phyloP scores from a whole-genome alignment of 495 filamentous ascomycete species.

The Letharia columbiana region DNA sequence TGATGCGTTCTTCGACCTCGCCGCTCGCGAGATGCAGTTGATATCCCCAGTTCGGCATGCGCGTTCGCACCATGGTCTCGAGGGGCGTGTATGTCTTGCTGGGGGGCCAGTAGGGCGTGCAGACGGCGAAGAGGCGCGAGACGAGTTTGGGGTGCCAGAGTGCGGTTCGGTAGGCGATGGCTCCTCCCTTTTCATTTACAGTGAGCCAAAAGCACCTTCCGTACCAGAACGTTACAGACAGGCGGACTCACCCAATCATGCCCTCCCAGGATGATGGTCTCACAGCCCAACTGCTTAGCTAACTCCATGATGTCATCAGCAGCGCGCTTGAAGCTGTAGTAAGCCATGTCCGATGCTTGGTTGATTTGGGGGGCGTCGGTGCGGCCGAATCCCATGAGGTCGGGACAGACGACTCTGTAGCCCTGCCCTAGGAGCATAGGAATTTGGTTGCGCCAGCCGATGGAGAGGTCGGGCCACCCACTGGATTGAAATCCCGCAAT shows the following conservation, averaged over 20 bases:
- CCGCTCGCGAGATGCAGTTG: conserved; percentile 67
- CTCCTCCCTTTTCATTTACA: conserved; percentile 39
- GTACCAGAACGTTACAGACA: too few species aligned
- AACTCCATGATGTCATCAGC: conserved; percentile 63
- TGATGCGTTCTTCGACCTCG: conserved; percentile 53
- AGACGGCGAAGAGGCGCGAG: conserved; percentile 64
- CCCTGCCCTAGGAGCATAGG: conserved; percentile 60
- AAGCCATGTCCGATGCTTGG: conserved; percentile 35
- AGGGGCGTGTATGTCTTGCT: conserved; percentile 39
- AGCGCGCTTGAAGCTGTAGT: conserved; percentile 61
- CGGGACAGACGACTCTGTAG: conserved; percentile 65
- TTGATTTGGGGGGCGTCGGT: conserved; percentile 55
- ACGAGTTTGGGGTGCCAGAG: conserved; percentile 66
- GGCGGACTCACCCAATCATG: conserved; percentile 68
- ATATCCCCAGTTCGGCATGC: conserved; percentile 70
- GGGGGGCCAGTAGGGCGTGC: conserved; percentile 61
- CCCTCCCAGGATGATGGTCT: conserved; percentile 62
- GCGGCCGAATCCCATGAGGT: conserved; percentile 73
- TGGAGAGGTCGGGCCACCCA: conserved; percentile 59
- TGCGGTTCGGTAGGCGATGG: conserved; percentile 52
- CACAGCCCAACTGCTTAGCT: conserved; percentile 47
- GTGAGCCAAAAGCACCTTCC: neutral
- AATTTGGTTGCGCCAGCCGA: conserved; percentile 78
- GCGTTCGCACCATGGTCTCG: conserved; percentile 45
- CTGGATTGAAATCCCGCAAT: conserved; percentile 41